Evolutionary conservation across 2,329 filamentous ascomycete genomes (phyloP).

Genomic region (Capronia americana): DNA sequence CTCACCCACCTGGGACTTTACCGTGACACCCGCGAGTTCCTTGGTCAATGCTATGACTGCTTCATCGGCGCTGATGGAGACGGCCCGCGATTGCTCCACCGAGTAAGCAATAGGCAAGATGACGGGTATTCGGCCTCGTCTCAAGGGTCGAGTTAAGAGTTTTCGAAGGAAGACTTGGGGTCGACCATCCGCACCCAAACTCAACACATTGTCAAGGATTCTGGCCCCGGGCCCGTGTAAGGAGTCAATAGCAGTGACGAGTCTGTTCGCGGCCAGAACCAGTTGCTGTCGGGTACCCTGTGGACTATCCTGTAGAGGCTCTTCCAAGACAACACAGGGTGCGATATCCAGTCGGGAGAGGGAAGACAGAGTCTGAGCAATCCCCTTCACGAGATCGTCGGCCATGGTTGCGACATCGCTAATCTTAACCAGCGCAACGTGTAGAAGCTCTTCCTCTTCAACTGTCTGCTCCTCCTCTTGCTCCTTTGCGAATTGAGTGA

Average conservation of each 20-base stretch:
- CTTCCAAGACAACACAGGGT: constrained; percentile 81
- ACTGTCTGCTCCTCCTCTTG: constrained; percentile 42
- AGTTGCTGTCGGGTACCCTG: constrained; percentile 54
- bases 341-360: constrained; percentile 80
- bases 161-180: constrained; percentile 51
- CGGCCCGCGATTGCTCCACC: constrained; percentile 54
- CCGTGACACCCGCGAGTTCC: constrained; percentile 73
- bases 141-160: constrained; percentile 69
- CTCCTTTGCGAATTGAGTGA: constrained; percentile 60
- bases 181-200: constrained; percentile 47
- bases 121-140: constrained; percentile 72
- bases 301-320: constrained; percentile 43
- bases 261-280: constrained; percentile 70
- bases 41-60: constrained; percentile 77
- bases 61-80: constrained; percentile 63
- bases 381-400: constrained; percentile 71
- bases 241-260: constrained; percentile 76
- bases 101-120: constrained; percentile 70
- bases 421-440: constrained; percentile 87
- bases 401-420: constrained; percentile 74
- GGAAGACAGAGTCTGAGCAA: constrained; percentile 83
- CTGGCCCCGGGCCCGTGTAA: constrained; percentile 72
- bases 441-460: constrained; percentile 59
- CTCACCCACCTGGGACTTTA: constrained; percentile 51
- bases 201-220: constrained; percentile 66